A percentile compares a stretch with the other conserved stretches of the same genome.
Evolutionary conservation across 371 early-diverging fungal genomes (phyloP).

Genomic region (Mucor saturninus): DNA sequence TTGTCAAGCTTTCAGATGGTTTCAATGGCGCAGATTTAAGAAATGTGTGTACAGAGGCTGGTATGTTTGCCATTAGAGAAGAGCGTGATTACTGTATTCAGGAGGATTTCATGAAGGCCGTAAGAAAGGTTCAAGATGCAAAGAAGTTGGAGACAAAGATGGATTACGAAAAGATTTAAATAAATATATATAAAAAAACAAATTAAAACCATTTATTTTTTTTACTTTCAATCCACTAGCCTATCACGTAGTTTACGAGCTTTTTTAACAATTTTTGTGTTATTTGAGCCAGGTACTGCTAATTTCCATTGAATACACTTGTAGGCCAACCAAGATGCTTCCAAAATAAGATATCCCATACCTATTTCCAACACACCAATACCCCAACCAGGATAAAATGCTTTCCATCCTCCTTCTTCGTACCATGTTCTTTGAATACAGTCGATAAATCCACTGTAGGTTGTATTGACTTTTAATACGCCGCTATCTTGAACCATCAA

Average conservation of each 20-base stretch:
- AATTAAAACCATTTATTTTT: background rate
- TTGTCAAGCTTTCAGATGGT: constrained; percentile 98
- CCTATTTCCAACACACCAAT: constrained; percentile 43
- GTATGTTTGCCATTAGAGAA: constrained; percentile 99
- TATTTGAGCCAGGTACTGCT: constrained; percentile 16
- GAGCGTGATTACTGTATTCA: constrained; percentile 98
- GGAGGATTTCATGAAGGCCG: constrained; percentile 99
- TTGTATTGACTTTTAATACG: constrained; percentile 43
- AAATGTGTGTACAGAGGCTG: constrained; percentile 99
- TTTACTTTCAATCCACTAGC: background rate
- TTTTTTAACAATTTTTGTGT: constrained; percentile 25
- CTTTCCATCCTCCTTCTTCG: constrained; percentile 47
- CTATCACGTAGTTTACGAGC: constrained; percentile 29
- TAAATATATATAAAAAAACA: constrained; percentile 7
- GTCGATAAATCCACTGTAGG: constrained; percentile 57
- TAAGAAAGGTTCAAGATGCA: constrained; percentile 97
- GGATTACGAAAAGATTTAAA: constrained; percentile 91
- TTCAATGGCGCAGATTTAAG: constrained; percentile 99
- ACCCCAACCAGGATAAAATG: constrained; percentile 54
- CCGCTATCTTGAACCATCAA: constrained; percentile 60
- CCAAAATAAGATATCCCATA: constrained; percentile 43
- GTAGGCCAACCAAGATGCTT: constrained; percentile 50
- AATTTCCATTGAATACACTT: constrained; percentile 38
- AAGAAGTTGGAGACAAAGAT: constrained; percentile 99
- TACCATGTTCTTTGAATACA: constrained; percentile 37